phyloP scores from a whole-genome alignment of 2,329 filamentous ascomycete genomes.

The Fusarium verticillioides region DNA sequence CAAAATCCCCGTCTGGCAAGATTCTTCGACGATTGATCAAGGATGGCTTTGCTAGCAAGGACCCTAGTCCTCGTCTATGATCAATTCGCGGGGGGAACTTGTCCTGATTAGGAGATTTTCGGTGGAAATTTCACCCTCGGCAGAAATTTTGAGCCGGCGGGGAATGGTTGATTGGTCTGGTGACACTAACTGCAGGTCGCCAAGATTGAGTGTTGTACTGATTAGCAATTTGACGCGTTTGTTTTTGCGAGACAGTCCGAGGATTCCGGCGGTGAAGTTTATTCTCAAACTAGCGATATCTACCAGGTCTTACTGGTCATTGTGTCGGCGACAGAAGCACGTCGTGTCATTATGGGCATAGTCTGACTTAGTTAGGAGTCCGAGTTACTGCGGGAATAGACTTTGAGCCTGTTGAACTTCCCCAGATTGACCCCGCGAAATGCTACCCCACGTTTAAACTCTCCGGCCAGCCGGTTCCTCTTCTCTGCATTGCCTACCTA shows the following conservation, averaged over 20 bases:
- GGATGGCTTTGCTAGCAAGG: background rate
- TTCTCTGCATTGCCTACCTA: background rate
- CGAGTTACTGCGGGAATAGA: background rate
- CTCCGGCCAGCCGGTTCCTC: background rate
- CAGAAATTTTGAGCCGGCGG: background rate
- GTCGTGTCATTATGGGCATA: background rate
- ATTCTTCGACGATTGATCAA: slow-evolving; percentile 3
- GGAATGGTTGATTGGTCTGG: background rate
- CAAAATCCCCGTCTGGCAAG: slow-evolving; percentile 4
- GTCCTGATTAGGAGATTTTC: background rate
- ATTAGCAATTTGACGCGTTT: background rate
- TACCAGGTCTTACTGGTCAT: background rate
- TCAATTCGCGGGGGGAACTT: background rate
- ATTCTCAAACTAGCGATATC: background rate
- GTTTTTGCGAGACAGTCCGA: background rate
- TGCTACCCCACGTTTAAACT: background rate
- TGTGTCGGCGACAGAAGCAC: background rate
- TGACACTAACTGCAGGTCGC: background rate
- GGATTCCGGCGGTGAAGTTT: background rate
- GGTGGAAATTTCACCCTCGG: background rate
- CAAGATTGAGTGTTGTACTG: background rate
- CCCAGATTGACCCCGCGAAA: background rate
- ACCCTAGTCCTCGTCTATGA: background rate
- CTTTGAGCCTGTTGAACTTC: too few species aligned
- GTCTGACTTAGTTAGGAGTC: background rate